These are phyloP conservation scores for Neonothopanus nambi DNA, from an alignment of 1,284 basidiomycete genomes.

Conservation along the genomic window DNA sequence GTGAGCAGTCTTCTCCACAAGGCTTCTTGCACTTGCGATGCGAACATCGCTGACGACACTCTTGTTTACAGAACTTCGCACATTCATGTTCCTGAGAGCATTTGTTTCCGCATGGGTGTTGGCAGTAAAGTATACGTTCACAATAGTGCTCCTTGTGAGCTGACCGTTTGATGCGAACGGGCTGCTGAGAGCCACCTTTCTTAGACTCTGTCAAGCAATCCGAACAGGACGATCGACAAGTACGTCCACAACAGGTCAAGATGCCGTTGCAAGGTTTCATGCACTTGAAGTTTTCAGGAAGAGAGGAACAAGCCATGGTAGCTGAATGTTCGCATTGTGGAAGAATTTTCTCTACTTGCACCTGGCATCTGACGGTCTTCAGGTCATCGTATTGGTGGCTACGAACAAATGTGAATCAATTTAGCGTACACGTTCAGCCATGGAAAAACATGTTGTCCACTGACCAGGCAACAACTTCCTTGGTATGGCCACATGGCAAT, in stretches of 20 bases:
- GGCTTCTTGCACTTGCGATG: conserved; percentile 48
- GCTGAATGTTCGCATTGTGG: conserved; percentile 58
- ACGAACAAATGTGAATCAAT: neutral
- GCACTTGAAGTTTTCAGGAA: conserved; percentile 45
- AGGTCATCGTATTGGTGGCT: conserved; percentile 53
- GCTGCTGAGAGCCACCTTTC: conserved; percentile 1
- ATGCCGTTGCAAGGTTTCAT: conserved; percentile 39
- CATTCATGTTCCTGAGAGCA: conserved; percentile 54
- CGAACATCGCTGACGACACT: conserved; percentile 57
- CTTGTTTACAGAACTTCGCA: conserved; percentile 42
- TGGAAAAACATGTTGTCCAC: neutral
- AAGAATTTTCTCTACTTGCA: conserved; percentile 45
- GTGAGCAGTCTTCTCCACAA: conserved; percentile 61
- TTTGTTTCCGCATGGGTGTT: conserved; percentile 50
- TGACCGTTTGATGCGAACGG: conserved; percentile 25
- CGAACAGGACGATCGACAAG: conserved; percentile 49
- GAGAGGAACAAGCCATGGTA: conserved; percentile 45
- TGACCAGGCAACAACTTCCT: conserved; percentile 56
- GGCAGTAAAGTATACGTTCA: conserved; percentile 54
- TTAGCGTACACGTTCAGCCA: neutral
- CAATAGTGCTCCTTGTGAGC: conserved; percentile 53
- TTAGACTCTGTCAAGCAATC: conserved; percentile 47
- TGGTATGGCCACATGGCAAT: conserved; percentile 67
- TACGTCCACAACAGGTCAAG: conserved; percentile 58
- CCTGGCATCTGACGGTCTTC: conserved; percentile 45